Evolutionary conservation across 2,329 filamentous ascomycete species (phyloP), one percentile per base, ranked within the genome.

Genomic region (Cladophialophora carrionii): DNA sequence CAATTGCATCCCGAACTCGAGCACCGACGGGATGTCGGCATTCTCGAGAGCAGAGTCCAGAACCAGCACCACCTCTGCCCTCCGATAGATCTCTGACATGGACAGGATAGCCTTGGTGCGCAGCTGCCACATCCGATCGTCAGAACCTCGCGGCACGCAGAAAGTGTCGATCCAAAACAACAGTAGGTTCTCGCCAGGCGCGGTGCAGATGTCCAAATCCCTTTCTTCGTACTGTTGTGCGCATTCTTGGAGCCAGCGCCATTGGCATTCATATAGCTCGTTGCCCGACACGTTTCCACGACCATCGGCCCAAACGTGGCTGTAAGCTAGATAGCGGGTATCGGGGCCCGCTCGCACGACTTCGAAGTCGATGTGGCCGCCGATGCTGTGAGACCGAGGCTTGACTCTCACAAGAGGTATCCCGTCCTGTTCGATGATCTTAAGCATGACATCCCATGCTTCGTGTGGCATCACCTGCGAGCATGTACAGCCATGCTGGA

Each of bases 41-140:
- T 52, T 52, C 49, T 52, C 49, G 24, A 52, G 49, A 20, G 49
- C 49, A 17, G 49, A 52, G 49, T 52, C 49, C 49, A 52, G 22
- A 26, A 52, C 49, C 26, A 52, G 9, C 49, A 52, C 49, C 49
- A 52, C 49, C 24, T 52, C 49, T 52, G 49, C 49, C 49, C 26
- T 26, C 14, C 49, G 49, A 20, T 52, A 52, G 22, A 52, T 52
- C 49, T 52, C 49, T 3, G 49, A 52, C 49, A 52, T 52, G 22
- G 49, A 52, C 22, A 52, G 12, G 49, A 52, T 52, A 1, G 49
- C 49, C 49, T 52, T 52, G 49, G 49, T 52, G 22, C 49, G 49
- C 22, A 52, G 49, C 49, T 52, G 49, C 49, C 49, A 52, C 49
- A 52, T 52, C 12, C 49, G 22, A 12, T 52, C 49, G 22, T 57